phyloP scores from a whole-genome alignment of 2,329 filamentous ascomycete genomes.

The Aspergillus calidoustus region DNA sequence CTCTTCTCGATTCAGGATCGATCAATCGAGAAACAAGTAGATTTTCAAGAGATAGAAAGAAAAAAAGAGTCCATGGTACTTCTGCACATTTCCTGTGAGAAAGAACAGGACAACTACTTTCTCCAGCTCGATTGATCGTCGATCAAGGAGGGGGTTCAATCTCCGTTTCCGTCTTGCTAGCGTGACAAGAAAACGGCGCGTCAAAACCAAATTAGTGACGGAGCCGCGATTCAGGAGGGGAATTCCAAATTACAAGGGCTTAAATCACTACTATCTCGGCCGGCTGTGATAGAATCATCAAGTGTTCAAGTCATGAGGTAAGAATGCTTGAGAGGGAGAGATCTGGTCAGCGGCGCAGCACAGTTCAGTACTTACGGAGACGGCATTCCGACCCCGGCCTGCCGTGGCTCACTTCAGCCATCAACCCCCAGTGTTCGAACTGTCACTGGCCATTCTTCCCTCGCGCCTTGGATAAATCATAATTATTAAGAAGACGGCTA shows the following conservation, averaged over 20 bases:
- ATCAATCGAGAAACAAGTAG: neutral
- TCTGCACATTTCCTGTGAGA: neutral
- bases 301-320: neutral
- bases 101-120: neutral
- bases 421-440: neutral
- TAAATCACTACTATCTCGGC: neutral
- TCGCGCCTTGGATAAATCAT: neutral
- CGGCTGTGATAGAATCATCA: neutral
- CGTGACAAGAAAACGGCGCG: neutral
- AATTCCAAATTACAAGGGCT: neutral
- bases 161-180: neutral
- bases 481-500: neutral
- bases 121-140: neutral
- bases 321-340: too few species aligned
- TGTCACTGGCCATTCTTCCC: neutral
- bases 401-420: neutral
- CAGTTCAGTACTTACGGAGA: neutral
- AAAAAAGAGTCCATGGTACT: neutral
- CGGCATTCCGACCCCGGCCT: neutral
- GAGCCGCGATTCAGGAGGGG: neutral
- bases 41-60: neutral
- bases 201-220: neutral
- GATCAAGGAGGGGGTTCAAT: neutral
- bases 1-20: neutral
- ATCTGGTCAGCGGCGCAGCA: neutral